Base-by-base conservation (phyloP, 2,329 filamentous ascomycete species). In the Phialemonium atrogriseum region DNA sequence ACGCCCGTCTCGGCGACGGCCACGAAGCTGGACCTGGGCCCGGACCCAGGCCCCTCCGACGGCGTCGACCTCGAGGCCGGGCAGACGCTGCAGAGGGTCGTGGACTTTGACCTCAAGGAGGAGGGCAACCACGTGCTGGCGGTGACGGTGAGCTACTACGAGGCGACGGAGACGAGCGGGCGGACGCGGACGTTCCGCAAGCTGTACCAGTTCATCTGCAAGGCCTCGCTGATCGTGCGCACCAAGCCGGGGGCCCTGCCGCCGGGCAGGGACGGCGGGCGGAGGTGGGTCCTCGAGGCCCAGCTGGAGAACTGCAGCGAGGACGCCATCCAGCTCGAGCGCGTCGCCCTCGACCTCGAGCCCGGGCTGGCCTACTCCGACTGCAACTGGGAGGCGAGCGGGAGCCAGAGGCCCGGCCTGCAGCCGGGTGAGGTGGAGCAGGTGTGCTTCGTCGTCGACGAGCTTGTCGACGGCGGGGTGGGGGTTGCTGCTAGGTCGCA, bases 281-380 rank as follows among this genome's bases (percentile, higher is more conserved):
- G 62, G 38, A 52, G 60, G 36, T 94, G 85, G 72, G 78, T 85
- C 10, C 67, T 98, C 30, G 91, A 98, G 57, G 91, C 89, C 16
- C 91, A 98, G 61, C 59, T 98, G 36, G 91, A 98, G 64, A 98
- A 96, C 56, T 84, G 88, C 50, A 85, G 85, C 27, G 88, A 95
- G 52, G 79, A 80, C 26, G 66, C 78, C 5, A 81, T 96, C 42
- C 75, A 84, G 49, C 68, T 98, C 31, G 84, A 94, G 57, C 64
- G 62, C 38, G 73, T 78, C 18, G 59, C 60, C 19, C 54, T 80
- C 35, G 67, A 77, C 32, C 57, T 70, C 6, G 70, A 68, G 40
- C 46, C 57, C 2, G 69, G 70, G 4, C 52, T 78, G 30, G 45
- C 47, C 27, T 73, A 66, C 42, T 57, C 58, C 23, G 71, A 73